Evolutionary conservation across 768 basidiomycete species (phyloP), one percentile per base, ranked within the genome.

Genomic region (Tricholoma matsutake): DNA sequence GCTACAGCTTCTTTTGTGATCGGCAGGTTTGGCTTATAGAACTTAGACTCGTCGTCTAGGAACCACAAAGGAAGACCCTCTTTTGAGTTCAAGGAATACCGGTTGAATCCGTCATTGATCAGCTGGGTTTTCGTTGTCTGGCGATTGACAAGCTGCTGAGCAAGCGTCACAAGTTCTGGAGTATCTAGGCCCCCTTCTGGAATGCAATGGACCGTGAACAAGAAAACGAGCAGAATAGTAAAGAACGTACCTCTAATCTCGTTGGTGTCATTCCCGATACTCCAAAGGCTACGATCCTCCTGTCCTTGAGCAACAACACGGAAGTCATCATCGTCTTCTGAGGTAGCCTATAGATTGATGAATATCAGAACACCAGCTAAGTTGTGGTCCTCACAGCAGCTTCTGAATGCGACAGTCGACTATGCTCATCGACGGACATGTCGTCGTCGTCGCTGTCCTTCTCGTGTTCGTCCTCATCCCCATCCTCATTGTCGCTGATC

Each of bases 31-130:
- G 92, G 76, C 72, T 94, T 96, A 83, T 96, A 97, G 71, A 90
- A 82, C 67, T 94, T 94, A 13, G 86, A 76, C 75, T 99, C 97
- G 65, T 99, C 97, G 65, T 99, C 97, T 34, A 98, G 79, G 82
- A 99, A 98, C 97, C 97, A 99, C 0, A 87, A 75, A 5, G 97
- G 97, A 10, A 98, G 84, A 14, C 81, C 93, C 54, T 98, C 97
- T 74, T 94, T 96, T 59, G 91, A 84, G 66, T 94, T 91, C 57
- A 96, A 82, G 1, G 96, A 92, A 74, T 95, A 91, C 10, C 94
- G 91, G 74, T 89, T 94, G 81, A 98, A 99, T 11, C 97, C 97
- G 51, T 97, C 90, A 67, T 98, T 94, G 69, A 98, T 83, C 25
- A 99, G 81, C 29, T 93, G 84, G 5, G 93, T 93, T 69, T 87